A percentile compares a stretch with the other conserved stretches of the same genome.
phyloP scores from a whole-genome alignment of 768 basidiomycete genomes.

The Macrolepiota dolichaula region DNA sequence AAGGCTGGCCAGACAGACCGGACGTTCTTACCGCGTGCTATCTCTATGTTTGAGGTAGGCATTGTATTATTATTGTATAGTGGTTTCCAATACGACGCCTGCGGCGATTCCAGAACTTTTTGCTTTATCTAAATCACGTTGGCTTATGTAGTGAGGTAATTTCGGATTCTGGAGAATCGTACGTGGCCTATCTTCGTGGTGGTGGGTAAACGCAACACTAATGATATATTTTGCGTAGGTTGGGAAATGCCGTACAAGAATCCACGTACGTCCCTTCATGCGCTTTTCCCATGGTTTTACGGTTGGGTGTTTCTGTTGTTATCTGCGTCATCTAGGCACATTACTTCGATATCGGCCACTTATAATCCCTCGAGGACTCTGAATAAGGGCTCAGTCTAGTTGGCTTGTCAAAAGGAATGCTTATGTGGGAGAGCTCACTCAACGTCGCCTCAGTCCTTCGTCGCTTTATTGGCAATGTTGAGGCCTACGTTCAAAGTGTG shows the following conservation, averaged over 20 bases:
- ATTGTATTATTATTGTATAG: too few species aligned
- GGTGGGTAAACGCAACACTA: not conserved
- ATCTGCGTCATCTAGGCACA: slow-evolving; percentile 47
- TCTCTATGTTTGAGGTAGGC: slow-evolving; percentile 89
- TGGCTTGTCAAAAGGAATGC: too few species aligned
- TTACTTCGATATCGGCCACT: slow-evolving; percentile 81
- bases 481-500: too few species aligned
- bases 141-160: slow-evolving; percentile 86
- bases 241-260: slow-evolving; percentile 87
- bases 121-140: slow-evolving; percentile 84
- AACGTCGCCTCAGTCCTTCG: too few species aligned
- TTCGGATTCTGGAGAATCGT: slow-evolving; percentile 83
- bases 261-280: slow-evolving; percentile 67
- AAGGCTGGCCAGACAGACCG: slow-evolving; percentile 80
- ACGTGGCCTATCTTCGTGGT: slow-evolving; percentile 20
- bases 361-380: slow-evolving; percentile 75
- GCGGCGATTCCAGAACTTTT: slow-evolving; percentile 67
- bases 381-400: not conserved
- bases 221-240: slow-evolving; percentile 33
- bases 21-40: slow-evolving; percentile 59
- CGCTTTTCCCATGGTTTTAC: not conserved
- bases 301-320: slow-evolving; percentile 1
- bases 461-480: too few species aligned
- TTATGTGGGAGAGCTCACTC: too few species aligned
- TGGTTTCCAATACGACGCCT: too few species aligned